These are phyloP conservation scores for Castanea sativa DNA, from an alignment of 306 rosid genomes.

Conservation along the genomic window DNA sequence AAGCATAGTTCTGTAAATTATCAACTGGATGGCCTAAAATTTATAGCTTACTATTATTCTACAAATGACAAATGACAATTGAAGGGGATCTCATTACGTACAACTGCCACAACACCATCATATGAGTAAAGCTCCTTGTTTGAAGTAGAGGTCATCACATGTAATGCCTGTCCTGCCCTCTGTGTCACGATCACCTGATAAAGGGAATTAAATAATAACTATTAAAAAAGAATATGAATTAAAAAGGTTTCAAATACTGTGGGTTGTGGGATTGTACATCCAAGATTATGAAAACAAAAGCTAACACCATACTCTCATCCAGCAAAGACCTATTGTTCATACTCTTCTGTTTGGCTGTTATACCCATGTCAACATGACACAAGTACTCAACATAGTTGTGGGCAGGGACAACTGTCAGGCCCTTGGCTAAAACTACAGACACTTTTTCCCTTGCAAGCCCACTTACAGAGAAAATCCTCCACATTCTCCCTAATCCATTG, in stretches of 20 bases:
- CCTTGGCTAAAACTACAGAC: too few relatives aligned
- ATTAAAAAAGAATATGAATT: conserved; percentile 18
- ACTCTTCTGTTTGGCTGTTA: too few relatives aligned
- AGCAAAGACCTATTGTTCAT: too few relatives aligned
- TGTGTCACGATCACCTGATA: conserved; percentile 81
- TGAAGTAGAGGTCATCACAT: conserved; percentile 62
- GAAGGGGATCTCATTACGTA: conserved; percentile 46
- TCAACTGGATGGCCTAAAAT: background rate
- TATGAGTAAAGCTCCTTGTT: conserved; percentile 67
- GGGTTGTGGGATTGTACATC: too few relatives aligned
- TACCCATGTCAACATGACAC: too few relatives aligned
- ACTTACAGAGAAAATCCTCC: too few relatives aligned
- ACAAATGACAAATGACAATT: conserved; percentile 14
- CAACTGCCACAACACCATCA: conserved; percentile 88
- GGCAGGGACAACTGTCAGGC: too few relatives aligned
- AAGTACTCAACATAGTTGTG: too few relatives aligned
- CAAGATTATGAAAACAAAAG: too few relatives aligned
- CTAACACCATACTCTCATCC: too few relatives aligned
- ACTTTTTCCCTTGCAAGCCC: too few relatives aligned
- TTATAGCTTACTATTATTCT: background rate
- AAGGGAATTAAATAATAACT: conserved; percentile 1
- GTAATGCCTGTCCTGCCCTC: conserved; percentile 84
- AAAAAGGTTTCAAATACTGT: background rate
- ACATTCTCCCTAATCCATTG: too few relatives aligned
- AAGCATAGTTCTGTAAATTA: conserved; percentile 1